Evolutionary conservation across 2,329 filamentous ascomycete genomes (phyloP).

Genomic region (Dactylella cylindrospora): DNA sequence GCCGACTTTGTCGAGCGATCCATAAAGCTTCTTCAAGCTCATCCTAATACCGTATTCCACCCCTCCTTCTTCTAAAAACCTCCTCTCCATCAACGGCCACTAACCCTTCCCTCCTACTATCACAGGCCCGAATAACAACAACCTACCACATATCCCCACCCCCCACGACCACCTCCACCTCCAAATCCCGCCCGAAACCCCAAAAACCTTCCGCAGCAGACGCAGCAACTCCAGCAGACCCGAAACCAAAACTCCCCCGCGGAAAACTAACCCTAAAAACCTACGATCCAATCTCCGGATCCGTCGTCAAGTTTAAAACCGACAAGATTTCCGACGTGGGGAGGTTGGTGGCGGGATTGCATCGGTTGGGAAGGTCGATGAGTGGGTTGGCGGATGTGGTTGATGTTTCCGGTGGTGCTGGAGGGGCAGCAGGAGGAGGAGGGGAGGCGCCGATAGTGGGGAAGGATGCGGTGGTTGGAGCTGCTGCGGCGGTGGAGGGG

Average conservation of each 20-base stretch:
- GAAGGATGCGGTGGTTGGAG: slow-evolving; percentile 51
- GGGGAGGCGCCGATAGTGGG: slow-evolving; percentile 45
- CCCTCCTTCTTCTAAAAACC: slow-evolving; percentile 12
- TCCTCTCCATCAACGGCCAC: slow-evolving; percentile 6
- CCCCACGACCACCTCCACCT: slow-evolving; percentile 49
- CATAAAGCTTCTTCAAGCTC: slow-evolving; percentile 77
- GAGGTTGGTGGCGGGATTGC: slow-evolving; percentile 74
- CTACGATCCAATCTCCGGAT: slow-evolving; percentile 78
- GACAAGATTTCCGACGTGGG: slow-evolving; percentile 88
- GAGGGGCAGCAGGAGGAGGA: slow-evolving; percentile 6
- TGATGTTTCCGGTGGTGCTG: slow-evolving; percentile 54
- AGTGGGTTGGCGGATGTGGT: slow-evolving; percentile 51
- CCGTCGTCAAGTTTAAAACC: slow-evolving; percentile 85
- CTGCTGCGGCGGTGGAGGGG: slow-evolving; percentile 52
- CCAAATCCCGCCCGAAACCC: slow-evolving; percentile 68
- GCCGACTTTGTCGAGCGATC: slow-evolving; percentile 93
- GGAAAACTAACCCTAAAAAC: slow-evolving; percentile 83
- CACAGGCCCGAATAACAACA: slow-evolving; percentile 83
- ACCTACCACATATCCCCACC: slow-evolving; percentile 69
- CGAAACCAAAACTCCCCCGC: slow-evolving; percentile 70
- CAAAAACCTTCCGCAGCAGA: slow-evolving; percentile 81
- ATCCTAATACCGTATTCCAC: slow-evolving; percentile 72
- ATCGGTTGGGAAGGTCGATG: slow-evolving; percentile 69
- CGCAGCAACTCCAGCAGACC: slow-evolving; percentile 88
- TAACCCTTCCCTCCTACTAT: slow-evolving; percentile 2